These are phyloP conservation scores for Saccharomyces hybrid DNA, from an alignment of 1,139 yeast genomes.

Conservation along the genomic window DNA sequence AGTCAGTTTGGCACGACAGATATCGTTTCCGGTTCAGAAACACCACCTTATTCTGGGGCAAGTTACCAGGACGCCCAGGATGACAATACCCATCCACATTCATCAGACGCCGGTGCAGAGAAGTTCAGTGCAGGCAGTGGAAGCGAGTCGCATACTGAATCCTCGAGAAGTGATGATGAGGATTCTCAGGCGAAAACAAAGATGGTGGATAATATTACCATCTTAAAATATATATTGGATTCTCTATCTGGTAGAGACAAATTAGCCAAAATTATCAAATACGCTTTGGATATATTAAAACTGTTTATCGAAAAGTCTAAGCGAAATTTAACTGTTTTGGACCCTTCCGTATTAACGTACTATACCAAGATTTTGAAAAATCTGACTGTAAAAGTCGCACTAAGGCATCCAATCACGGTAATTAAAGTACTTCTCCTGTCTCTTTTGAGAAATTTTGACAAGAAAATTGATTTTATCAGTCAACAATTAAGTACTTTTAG, in stretches of 20 bases:
- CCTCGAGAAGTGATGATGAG: not conserved
- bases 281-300: conserved; percentile 46
- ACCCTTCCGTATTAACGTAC: conserved; percentile 13
- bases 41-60: not conserved
- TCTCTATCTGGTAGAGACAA: conserved; percentile 62
- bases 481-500: conserved; percentile 52
- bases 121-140: not conserved
- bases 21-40: not conserved
- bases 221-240: conserved; percentile 46
- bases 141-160: not conserved
- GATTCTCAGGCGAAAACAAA: not conserved
- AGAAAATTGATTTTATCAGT: conserved; percentile 41
- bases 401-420: conserved; percentile 16
- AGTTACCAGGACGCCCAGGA: not conserved
- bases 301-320: conserved; percentile 43
- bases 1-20: not conserved
- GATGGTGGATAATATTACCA: conserved; percentile 7
- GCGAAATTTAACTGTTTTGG: conserved; percentile 14
- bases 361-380: conserved; percentile 25
- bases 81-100: not conserved
- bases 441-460: conserved; percentile 24
- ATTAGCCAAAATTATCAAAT: conserved; percentile 57
- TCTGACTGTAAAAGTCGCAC: conserved; percentile 22
- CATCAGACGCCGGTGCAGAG: not conserved
- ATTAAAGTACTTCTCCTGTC: conserved; percentile 15